These are phyloP conservation scores for Corylus americana DNA, from an alignment of 306 rosid species.

Conservation along the genomic window DNA sequence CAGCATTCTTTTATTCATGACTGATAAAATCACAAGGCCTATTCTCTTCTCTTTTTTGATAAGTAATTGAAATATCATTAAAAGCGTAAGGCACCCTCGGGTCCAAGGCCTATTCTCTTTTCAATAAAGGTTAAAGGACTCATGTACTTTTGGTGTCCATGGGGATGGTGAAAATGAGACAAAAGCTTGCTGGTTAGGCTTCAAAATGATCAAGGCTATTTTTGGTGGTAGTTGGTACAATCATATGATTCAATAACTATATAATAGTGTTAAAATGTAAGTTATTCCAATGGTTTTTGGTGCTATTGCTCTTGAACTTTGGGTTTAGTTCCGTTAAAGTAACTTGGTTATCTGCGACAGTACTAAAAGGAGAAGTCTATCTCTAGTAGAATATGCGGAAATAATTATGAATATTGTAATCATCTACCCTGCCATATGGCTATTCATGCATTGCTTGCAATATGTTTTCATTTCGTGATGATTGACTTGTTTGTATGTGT, in stretches of 20 bases:
- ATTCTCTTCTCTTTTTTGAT: too few species aligned
- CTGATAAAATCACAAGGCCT: background rate
- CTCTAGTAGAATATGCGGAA: background rate
- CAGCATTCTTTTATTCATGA: background rate
- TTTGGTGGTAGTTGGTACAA: background rate
- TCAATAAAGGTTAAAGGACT: background rate
- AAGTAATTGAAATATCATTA: too few species aligned
- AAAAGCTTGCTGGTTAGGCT: background rate
- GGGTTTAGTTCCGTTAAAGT: background rate
- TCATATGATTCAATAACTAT: background rate
- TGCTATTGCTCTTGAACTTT: background rate
- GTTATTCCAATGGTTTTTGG: background rate
- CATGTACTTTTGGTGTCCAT: background rate
- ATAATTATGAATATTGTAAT: slow-evolving; percentile 13
- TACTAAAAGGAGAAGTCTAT: background rate
- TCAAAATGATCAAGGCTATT: background rate
- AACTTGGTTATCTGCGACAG: background rate
- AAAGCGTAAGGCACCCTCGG: too few species aligned
- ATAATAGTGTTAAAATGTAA: background rate
- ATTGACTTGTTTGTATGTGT: slow-evolving; percentile 1
- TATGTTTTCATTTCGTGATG: slow-evolving; percentile 24
- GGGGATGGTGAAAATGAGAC: background rate
- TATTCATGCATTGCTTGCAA: slow-evolving; percentile 11
- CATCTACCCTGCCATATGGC: slow-evolving; percentile 5
- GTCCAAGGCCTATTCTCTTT: background rate